These are phyloP conservation scores for Pinus albicaulis DNA, from an alignment of 75 land plant species.

Conservation along the genomic window DNA sequence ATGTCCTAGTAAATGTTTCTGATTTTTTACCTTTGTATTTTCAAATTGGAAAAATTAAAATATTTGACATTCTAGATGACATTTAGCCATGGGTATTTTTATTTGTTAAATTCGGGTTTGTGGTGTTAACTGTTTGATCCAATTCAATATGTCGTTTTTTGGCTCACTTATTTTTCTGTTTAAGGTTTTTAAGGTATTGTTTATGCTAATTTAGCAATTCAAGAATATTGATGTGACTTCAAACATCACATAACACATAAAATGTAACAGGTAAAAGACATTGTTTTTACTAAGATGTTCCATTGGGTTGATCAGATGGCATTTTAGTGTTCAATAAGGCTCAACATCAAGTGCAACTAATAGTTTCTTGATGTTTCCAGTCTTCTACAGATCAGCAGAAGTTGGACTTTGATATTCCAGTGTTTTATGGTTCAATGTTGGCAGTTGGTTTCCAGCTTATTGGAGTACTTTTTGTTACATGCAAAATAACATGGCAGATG, in stretches of 20 bases:
- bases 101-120: too few species aligned
- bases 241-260: neutral
- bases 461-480: too few species aligned
- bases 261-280: neutral
- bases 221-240: neutral
- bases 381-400: constrained; percentile 34
- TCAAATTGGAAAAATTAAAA: too few species aligned
- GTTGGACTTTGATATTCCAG: constrained; percentile 24
- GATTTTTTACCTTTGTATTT: too few species aligned
- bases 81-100: too few species aligned
- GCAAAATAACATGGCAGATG: too few species aligned
- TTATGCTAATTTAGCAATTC: neutral
- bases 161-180: neutral
- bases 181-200: neutral
- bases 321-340: neutral
- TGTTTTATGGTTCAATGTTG: constrained; percentile 13
- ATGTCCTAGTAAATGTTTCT: too few species aligned
- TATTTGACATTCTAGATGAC: too few species aligned
- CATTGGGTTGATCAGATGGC: neutral
- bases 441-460: constrained; percentile 13
- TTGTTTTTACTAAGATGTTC: too few species aligned
- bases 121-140: too few species aligned
- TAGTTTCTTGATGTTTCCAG: constrained; percentile 17
- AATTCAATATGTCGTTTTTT: too few species aligned
- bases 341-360: constrained; percentile 1